phyloP scores from a whole-genome alignment of 148 eudicot genomes.

The Beta vulgaris region DNA sequence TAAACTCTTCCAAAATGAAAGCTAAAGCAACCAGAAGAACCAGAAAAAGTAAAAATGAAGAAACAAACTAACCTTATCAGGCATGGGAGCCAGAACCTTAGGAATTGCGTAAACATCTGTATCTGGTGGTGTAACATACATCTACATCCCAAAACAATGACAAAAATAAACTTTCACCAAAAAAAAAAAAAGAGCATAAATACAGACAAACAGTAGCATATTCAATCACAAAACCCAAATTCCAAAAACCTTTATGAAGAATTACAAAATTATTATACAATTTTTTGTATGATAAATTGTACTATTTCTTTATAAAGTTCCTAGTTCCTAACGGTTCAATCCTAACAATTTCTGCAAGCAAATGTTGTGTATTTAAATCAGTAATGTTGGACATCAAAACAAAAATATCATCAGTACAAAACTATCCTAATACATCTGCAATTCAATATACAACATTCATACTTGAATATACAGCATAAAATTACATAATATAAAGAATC shows the following conservation, averaged over 20 bases:
- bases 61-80: slow-evolving; percentile 64
- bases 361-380: too few species aligned
- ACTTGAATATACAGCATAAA: too few species aligned
- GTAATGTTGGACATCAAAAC: too few species aligned
- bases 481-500: background rate
- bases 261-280: too few species aligned
- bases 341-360: too few species aligned
- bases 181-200: background rate
- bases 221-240: background rate
- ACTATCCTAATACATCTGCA: too few species aligned
- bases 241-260: too few species aligned
- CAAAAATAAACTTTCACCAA: slow-evolving; percentile 15
- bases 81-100: slow-evolving; percentile 93
- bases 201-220: background rate
- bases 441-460: too few species aligned
- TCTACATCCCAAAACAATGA: slow-evolving; percentile 38
- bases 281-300: too few species aligned
- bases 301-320: too few species aligned
- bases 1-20: background rate
- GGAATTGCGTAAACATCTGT: slow-evolving; percentile 93
- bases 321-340: too few species aligned
- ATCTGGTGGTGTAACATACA: slow-evolving; percentile 98
- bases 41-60: background rate
- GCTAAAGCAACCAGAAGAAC: background rate
- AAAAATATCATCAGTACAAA: too few species aligned